phyloP scores from a whole-genome alignment of 192 early-diverging fungal genomes.

The Podila epigama region DNA sequence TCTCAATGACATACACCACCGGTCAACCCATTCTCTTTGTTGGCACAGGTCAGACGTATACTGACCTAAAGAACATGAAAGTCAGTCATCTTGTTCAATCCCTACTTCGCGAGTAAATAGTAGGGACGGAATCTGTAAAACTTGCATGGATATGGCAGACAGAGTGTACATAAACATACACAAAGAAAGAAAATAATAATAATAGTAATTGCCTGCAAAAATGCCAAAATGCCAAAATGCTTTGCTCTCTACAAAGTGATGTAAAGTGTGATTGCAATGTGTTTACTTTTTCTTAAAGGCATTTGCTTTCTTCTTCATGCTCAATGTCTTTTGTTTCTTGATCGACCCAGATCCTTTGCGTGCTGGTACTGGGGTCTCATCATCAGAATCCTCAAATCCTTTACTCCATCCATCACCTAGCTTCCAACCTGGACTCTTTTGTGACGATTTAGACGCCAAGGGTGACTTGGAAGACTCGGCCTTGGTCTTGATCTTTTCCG shows the following conservation, averaged over 20 bases:
- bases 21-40: conserved; percentile 97
- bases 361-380: neutral
- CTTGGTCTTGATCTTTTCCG: conserved; percentile 4
- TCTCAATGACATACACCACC: conserved; percentile 96
- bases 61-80: conserved; percentile 90
- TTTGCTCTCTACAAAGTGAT: no score
- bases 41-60: conserved; percentile 97
- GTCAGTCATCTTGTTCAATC: conserved; percentile 76
- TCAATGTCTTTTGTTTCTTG: no score
- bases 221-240: no score
- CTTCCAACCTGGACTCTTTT: conserved; percentile 1
- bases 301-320: no score
- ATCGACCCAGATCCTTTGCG: no score
- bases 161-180: no score
- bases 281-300: no score
- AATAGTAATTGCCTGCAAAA: no score
- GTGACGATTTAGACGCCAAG: neutral
- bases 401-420: conserved; percentile 22
- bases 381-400: conserved; percentile 10
- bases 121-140: no score
- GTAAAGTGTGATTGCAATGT: no score
- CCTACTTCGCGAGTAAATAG: conserved; percentile 66
- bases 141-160: no score
- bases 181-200: no score
- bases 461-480: neutral